These are phyloP conservation scores for Licmophora abbreviata DNA, from an alignment of 108 stramenopile genomes.

Conservation along the genomic window DNA sequence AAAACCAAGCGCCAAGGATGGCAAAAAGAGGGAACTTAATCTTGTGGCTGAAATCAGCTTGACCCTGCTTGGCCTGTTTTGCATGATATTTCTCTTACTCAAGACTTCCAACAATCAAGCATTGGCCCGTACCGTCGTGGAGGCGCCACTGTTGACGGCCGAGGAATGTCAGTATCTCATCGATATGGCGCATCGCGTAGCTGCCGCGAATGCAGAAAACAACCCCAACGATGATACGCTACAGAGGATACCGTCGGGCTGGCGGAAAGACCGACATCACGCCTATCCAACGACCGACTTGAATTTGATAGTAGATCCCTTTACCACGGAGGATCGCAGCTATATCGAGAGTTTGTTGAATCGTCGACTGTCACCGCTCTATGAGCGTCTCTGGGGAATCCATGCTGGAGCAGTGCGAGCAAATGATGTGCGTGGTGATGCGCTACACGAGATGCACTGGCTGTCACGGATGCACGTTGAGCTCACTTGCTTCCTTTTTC, in stretches of 20 bases:
- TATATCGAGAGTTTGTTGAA: conserved; percentile 34
- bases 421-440: conserved; percentile 21
- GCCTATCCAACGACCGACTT: conserved; percentile 61
- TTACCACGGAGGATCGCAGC: conserved; percentile 33
- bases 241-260: conserved; percentile 21
- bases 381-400: conserved; percentile 45
- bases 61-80: neutral
- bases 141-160: conserved; percentile 39
- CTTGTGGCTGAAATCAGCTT: neutral
- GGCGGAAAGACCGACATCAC: conserved; percentile 47
- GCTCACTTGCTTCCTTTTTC: neutral
- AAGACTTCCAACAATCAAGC: conserved; percentile 39
- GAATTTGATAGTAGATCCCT: conserved; percentile 54
- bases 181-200: conserved; percentile 39
- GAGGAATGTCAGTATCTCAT: conserved; percentile 49
- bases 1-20: neutral
- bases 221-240: neutral
- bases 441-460: neutral
- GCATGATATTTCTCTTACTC: conserved; percentile 9
- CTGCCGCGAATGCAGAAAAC: conserved; percentile 15
- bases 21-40: neutral
- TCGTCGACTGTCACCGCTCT: conserved; percentile 40
- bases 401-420: conserved; percentile 34
- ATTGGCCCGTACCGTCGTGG: conserved; percentile 30
- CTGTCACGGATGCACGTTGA: neutral